Evolutionary conservation across 2,329 filamentous ascomycete genomes (phyloP).

Genomic region (Pseudonectria foliicola): DNA sequence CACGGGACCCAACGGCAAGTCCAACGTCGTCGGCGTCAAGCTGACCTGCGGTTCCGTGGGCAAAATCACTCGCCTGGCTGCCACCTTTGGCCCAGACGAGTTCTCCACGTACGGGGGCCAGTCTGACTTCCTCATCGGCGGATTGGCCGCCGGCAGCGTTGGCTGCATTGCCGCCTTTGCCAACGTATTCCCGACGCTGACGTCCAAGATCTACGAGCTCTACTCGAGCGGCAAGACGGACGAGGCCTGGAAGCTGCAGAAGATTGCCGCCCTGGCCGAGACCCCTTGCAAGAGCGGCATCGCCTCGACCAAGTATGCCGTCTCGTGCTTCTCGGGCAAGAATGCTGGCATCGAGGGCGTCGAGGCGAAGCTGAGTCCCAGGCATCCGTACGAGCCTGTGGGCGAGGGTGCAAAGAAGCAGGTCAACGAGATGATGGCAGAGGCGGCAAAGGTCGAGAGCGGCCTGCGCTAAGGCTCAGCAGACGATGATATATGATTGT

Average conservation of each 20-base stretch:
- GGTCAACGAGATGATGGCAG: constrained; percentile 33
- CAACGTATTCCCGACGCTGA: constrained; percentile 53
- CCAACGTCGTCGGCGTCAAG: constrained; percentile 63
- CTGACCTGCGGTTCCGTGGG: constrained; percentile 66
- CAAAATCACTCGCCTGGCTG: constrained; percentile 57
- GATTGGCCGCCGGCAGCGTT: constrained; percentile 48
- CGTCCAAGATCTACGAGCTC: constrained; percentile 53
- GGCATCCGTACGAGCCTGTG: constrained; percentile 52
- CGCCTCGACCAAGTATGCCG: constrained; percentile 62
- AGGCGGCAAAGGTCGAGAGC: constrained; percentile 36
- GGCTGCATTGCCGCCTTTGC: constrained; percentile 58
- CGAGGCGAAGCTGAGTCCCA: constrained; percentile 49
- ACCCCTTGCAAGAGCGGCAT: constrained; percentile 60
- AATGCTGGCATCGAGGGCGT: constrained; percentile 53
- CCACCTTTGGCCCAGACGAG: constrained; percentile 39
- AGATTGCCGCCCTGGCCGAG: constrained; percentile 57
- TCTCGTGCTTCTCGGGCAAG: constrained; percentile 50
- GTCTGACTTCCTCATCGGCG: constrained; percentile 62
- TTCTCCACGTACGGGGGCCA: constrained; percentile 69
- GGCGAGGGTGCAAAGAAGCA: constrained; percentile 35
- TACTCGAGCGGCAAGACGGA: constrained; percentile 49
- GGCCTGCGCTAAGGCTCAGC: too few relatives aligned
- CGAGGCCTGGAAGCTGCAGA: constrained; percentile 55
- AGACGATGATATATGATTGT: too few relatives aligned
- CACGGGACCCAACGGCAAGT: constrained; percentile 13